phyloP scores from a whole-genome alignment of 352 stramenopile genomes.

The Phytophthora fragariae region DNA sequence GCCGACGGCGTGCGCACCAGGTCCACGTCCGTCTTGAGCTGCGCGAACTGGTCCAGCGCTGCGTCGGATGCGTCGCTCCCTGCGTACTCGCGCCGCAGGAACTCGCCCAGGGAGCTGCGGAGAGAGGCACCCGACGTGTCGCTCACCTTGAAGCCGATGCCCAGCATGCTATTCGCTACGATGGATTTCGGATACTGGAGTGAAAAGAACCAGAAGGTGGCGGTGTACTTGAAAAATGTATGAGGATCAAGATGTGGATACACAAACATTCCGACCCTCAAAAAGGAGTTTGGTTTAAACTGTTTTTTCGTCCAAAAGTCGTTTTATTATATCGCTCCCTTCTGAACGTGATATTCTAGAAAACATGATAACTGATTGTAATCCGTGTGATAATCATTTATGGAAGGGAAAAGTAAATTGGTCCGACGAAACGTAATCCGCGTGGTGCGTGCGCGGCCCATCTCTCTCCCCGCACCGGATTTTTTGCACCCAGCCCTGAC shows the following conservation, averaged over 20 bases:
- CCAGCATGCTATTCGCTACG: constrained; percentile 49
- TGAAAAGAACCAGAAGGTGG: too few relatives aligned
- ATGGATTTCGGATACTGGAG: too few relatives aligned
- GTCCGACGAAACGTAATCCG: constrained; percentile 36
- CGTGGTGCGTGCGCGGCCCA: constrained; percentile 11
- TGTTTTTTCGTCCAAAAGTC: too few relatives aligned
- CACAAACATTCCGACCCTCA: too few relatives aligned
- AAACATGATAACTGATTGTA: too few relatives aligned
- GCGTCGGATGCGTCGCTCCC: constrained; percentile 19
- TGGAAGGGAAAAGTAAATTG: not conserved
- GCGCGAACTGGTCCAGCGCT: constrained; percentile 55
- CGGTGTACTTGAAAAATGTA: too few relatives aligned
- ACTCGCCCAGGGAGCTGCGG: constrained; percentile 65
- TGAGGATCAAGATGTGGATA: too few relatives aligned
- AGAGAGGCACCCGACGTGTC: constrained; percentile 54
- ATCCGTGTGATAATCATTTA: too few relatives aligned
- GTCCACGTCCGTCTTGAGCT: constrained; percentile 73
- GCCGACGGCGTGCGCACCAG: constrained; percentile 75
- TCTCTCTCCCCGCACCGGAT: constrained; percentile 22
- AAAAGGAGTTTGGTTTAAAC: too few relatives aligned
- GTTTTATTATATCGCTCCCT: too few relatives aligned
- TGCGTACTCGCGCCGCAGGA: constrained; percentile 75
- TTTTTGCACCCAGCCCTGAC: constrained; percentile 10
- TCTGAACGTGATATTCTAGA: too few relatives aligned
- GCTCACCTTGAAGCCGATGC: constrained; percentile 81